Conservation (phyloP, 495 filamentous ascomycete genomes). For the Penicillium macrosclerotiorum region DNA sequence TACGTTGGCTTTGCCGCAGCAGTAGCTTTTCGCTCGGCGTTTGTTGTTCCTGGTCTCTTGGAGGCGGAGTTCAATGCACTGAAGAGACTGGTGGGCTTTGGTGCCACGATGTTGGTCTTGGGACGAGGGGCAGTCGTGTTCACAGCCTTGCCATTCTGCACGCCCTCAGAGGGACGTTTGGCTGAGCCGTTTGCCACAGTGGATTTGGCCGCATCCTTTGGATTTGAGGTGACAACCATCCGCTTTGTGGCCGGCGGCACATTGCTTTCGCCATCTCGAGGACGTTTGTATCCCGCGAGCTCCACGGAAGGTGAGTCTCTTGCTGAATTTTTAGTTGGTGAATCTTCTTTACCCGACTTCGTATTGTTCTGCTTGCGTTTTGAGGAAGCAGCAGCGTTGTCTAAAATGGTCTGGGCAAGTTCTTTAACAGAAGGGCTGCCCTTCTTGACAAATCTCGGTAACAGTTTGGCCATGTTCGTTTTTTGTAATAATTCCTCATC, state of each 20-base stretch:
- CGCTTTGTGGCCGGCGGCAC: conserved; percentile 39
- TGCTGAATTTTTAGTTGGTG: conserved; percentile 23
- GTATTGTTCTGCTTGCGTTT: conserved; percentile 47
- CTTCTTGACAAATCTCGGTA: conserved; percentile 62
- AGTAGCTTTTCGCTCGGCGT: conserved; percentile 52
- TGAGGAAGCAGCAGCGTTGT: conserved; percentile 53
- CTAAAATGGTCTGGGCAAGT: conserved; percentile 55
- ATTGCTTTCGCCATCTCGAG: conserved; percentile 41
- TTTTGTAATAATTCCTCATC: conserved; percentile 60
- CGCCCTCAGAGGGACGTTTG: conserved; percentile 21
- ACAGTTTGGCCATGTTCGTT: conserved; percentile 64
- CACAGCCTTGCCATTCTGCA: conserved; percentile 31
- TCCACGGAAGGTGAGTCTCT: conserved; percentile 26
- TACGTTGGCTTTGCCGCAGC: conserved; percentile 45
- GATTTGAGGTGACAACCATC: conserved; percentile 33
- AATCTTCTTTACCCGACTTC: conserved; percentile 36
- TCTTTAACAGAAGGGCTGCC: conserved; percentile 61
- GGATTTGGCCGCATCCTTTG: conserved; percentile 26
- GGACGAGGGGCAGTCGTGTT: conserved; percentile 35
- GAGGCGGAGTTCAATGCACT: conserved; percentile 57
- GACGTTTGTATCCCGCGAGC: conserved; percentile 45
- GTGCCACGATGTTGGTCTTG: conserved; percentile 48
- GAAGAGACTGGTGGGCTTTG: conserved; percentile 60
- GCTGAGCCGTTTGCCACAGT: conserved; percentile 20
- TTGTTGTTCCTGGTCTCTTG: conserved; percentile 59